These are phyloP conservation scores for Neopestalotiopsis sp. DNA, from an alignment of 2,329 filamentous ascomycete genomes.

Conservation along the genomic window DNA sequence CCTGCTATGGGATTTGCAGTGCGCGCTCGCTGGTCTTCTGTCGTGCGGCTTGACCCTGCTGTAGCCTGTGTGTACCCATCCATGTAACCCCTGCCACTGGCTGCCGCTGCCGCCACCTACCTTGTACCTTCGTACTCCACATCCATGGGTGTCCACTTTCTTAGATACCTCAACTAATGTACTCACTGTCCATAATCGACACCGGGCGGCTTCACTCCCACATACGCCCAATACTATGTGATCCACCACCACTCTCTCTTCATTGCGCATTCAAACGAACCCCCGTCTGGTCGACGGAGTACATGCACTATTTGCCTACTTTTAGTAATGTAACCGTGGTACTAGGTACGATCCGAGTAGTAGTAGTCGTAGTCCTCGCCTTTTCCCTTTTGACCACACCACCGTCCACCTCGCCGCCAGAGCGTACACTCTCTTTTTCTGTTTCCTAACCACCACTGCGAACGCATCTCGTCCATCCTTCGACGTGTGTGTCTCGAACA, in stretches of 20 bases:
- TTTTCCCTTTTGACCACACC: slow-evolving; percentile 9
- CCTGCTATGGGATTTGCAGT: background rate
- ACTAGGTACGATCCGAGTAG: background rate
- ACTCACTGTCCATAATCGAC: slow-evolving; percentile 1
- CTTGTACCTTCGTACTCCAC: background rate
- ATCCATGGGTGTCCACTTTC: background rate
- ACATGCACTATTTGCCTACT: background rate
- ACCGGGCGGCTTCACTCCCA: background rate
- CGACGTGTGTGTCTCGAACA: slow-evolving; percentile 26
- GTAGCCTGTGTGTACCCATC: background rate
- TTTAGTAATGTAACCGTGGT: slow-evolving; percentile 3
- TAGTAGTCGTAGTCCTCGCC: background rate
- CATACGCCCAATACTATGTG: background rate
- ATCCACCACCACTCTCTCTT: background rate
- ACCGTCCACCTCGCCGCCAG: background rate
- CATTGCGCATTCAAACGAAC: slow-evolving; percentile 1
- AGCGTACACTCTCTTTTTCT: background rate
- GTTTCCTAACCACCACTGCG: slow-evolving; percentile 18
- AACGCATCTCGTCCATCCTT: slow-evolving; percentile 25
- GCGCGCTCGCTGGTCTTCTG: background rate
- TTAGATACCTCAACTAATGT: background rate
- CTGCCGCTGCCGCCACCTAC: slow-evolving; percentile 8
- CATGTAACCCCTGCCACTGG: slow-evolving; percentile 2
- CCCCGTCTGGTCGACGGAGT: background rate
- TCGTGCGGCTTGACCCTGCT: slow-evolving; percentile 13